phyloP scores from a whole-genome alignment of 768 basidiomycete genomes.

The Russula sp. region DNA sequence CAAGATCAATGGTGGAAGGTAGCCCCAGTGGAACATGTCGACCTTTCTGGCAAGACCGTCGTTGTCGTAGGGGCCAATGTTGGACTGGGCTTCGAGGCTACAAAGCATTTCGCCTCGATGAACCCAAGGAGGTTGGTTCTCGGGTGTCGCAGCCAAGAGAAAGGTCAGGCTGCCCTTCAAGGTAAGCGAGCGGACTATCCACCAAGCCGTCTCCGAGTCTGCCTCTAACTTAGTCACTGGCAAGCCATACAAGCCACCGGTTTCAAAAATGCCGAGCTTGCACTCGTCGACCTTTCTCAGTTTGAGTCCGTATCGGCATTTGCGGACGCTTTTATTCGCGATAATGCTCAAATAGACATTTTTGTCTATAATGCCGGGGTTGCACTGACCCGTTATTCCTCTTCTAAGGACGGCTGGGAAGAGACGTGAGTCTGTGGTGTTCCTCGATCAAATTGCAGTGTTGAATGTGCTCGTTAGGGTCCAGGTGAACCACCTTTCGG shows the following conservation, averaged over 20 bases:
- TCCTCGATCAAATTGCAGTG: background rate
- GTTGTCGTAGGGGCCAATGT: slow-evolving; percentile 29
- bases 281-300: slow-evolving; percentile 33
- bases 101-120: slow-evolving; percentile 26
- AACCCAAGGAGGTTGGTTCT: slow-evolving; percentile 26
- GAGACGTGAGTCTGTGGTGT: slow-evolving; percentile 28
- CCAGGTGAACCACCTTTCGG: slow-evolving; percentile 43
- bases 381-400: slow-evolving; percentile 32
- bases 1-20: slow-evolving; percentile 17
- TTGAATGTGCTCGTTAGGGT: slow-evolving; percentile 36
- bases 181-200: slow-evolving; percentile 14
- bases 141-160: slow-evolving; percentile 21
- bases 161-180: slow-evolving; percentile 22
- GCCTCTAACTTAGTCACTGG: background rate
- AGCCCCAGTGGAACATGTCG: slow-evolving; percentile 8
- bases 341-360: slow-evolving; percentile 34
- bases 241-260: slow-evolving; percentile 26
- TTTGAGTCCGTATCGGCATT: slow-evolving; percentile 35
- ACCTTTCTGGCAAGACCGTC: slow-evolving; percentile 29
- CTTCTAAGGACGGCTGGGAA: slow-evolving; percentile 37
- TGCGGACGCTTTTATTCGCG: slow-evolving; percentile 31
- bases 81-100: slow-evolving; percentile 28
- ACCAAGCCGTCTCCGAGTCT: too few relatives aligned
- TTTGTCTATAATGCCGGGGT: slow-evolving; percentile 34
- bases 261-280: slow-evolving; percentile 20